Percentiles rank a stretch among this genome's conserved stretches.
These are phyloP conservation scores for Fremontodendron californicum DNA, from an alignment of 345 rosid species.

Conservation along the genomic window DNA sequence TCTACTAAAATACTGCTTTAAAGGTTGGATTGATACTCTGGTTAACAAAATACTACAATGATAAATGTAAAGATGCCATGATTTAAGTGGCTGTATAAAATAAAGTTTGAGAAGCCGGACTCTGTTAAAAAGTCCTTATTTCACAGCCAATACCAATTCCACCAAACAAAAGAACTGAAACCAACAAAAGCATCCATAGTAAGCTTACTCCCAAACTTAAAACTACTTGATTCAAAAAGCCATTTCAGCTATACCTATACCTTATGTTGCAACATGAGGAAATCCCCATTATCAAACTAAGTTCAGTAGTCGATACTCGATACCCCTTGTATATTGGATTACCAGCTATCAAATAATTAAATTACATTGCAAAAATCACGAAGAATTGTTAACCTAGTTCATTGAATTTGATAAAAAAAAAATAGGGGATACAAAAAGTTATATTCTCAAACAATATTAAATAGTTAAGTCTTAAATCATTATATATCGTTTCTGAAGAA, in stretches of 20 bases:
- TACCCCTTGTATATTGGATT: background rate
- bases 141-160: background rate
- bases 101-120: background rate
- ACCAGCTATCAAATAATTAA: background rate
- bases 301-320: background rate
- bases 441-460: background rate
- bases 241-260: background rate
- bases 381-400: background rate
- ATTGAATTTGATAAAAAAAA: background rate
- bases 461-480: background rate
- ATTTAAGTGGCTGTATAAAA: background rate
- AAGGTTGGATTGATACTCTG: background rate
- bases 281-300: background rate
- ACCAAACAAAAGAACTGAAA: background rate
- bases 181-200: background rate
- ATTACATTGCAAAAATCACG: background rate
- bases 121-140: background rate
- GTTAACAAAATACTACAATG: background rate
- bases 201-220: background rate
- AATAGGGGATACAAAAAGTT: background rate
- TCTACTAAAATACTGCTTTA: background rate
- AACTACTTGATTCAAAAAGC: background rate
- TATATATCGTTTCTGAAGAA: background rate
- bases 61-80: background rate
- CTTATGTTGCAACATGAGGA: background rate